Base-by-base conservation (phyloP, 768 basidiomycete species). In the Leccinellum albellum region DNA sequence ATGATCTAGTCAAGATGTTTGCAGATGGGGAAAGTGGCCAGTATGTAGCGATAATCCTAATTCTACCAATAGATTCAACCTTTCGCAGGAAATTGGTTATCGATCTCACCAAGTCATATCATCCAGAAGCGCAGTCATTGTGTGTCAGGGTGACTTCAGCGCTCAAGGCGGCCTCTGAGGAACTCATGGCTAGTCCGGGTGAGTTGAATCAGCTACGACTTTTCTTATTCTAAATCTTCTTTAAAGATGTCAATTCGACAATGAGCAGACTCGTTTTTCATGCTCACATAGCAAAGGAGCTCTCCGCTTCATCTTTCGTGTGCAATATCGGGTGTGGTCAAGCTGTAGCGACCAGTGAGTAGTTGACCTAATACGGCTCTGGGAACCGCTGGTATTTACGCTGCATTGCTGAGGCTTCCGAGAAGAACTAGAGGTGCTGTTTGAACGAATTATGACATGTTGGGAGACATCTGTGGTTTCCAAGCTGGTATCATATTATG, bases 391-490 rank as follows among this genome's bases (percentile, higher is more conserved):
- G n/a, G 45, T 46, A 55, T 53, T 62, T 46, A 62, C 20, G 21
- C 35, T 31, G 20, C 53, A 44, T 23, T 50, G 40, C 51, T 6
- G 15, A 88, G 88, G 31, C 4, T 31, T 31, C 31, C 31, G 31
- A 31, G 31, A 31, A 31, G 31, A 31, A 31, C 8, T 31, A 10
- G 31, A 31, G 31, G 65, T 63, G 2, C 64, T 87, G 6, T 78
- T 82, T 59, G 70, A 78, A 47, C 73, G 66, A 24, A 76, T 82
- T 12, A 71, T 85, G 57, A 72, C 78, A 56, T 75, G 73, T 46
- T 89, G 89, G 89, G 76, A 78, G 63, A 69, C 76, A 29, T 61
- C 73, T 51, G 74, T 73, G n/a, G 71, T 83, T 31, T 65, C 68
- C 49, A 60, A 59, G 55, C 26, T 56, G 32, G 60, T 67, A 21